phyloP scores from a whole-genome alignment of 257 asterid genomes.

The Solanum sitiens region DNA sequence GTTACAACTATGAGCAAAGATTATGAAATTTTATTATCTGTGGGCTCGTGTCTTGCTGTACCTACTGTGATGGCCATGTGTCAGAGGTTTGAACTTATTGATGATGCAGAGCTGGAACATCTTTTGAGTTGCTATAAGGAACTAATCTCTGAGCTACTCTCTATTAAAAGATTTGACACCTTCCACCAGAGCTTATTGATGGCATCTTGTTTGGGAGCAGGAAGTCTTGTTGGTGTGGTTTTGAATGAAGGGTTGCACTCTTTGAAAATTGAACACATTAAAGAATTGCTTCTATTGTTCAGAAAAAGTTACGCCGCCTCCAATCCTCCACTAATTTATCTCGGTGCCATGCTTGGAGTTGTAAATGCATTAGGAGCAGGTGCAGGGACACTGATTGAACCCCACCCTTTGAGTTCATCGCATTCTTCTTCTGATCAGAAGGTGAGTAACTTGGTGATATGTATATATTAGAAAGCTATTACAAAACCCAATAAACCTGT shows the following conservation, averaged over 20 bases:
- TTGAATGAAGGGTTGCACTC: constrained; percentile 49
- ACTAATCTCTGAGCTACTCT: constrained; percentile 48
- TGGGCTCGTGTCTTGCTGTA: constrained; percentile 75
- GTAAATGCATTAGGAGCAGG: constrained; percentile 81
- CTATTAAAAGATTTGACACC: constrained; percentile 38
- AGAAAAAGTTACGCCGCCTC: constrained; percentile 58
- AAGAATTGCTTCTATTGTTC: constrained; percentile 43
- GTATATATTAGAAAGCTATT: background rate
- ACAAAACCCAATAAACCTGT: background rate
- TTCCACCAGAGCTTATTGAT: constrained; percentile 62
- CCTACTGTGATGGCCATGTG: constrained; percentile 68
- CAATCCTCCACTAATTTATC: constrained; percentile 52
- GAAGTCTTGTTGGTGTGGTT: constrained; percentile 54
- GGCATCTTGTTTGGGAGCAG: constrained; percentile 87
- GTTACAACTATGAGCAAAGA: constrained; percentile 12
- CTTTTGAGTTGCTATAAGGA: constrained; percentile 39
- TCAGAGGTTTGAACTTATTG: constrained; percentile 65
- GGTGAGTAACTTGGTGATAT: constrained; percentile 21
- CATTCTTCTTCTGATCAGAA: constrained; percentile 25
- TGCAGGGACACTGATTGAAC: constrained; percentile 47
- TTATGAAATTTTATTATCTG: constrained; percentile 29
- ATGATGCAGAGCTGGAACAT: constrained; percentile 43
- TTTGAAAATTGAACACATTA: constrained; percentile 38
- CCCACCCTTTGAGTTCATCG: constrained; percentile 8
- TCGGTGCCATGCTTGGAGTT: constrained; percentile 89